Evolutionary conservation across 345 rosid genomes (phyloP).

Genomic region (Iberis pinnata): DNA sequence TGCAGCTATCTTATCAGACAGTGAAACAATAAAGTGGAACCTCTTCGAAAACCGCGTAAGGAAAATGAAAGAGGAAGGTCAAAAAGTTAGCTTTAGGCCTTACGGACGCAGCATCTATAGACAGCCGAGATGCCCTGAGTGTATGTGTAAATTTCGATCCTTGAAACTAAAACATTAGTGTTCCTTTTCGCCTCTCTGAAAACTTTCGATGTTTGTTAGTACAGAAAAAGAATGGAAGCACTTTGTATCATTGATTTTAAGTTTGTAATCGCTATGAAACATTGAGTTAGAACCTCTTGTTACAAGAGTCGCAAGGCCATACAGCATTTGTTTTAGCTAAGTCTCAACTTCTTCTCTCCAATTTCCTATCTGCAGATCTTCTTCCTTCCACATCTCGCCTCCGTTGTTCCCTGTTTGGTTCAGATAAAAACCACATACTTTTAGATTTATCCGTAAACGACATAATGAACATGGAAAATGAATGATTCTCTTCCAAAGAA

Average conservation of each 20-base stretch:
- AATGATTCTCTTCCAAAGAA: constrained; percentile 3
- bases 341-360: constrained; percentile 56
- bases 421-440: not conserved
- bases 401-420: constrained; percentile 64
- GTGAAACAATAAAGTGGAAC: constrained; percentile 54
- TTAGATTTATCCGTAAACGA: not conserved
- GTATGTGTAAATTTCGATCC: constrained; percentile 52
- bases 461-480: not conserved
- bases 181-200: not conserved
- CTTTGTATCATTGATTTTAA: constrained; percentile 10
- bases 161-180: not conserved
- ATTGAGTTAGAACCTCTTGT: constrained; percentile 16
- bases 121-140: constrained; percentile 74
- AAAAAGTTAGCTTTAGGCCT: constrained; percentile 45
- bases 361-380: constrained; percentile 63
- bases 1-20: constrained; percentile 62
- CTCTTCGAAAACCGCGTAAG: constrained; percentile 50
- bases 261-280: constrained; percentile 13
- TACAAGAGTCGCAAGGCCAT: not conserved
- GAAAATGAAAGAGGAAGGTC: constrained; percentile 74
- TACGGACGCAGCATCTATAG: constrained; percentile 79
- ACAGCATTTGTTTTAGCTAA: not conserved
- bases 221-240: constrained; percentile 19
- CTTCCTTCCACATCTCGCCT: constrained; percentile 78
- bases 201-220: constrained; percentile 6